phyloP scores from a whole-genome alignment of 1,284 basidiomycete genomes.

The Ganoderma sp. region DNA sequence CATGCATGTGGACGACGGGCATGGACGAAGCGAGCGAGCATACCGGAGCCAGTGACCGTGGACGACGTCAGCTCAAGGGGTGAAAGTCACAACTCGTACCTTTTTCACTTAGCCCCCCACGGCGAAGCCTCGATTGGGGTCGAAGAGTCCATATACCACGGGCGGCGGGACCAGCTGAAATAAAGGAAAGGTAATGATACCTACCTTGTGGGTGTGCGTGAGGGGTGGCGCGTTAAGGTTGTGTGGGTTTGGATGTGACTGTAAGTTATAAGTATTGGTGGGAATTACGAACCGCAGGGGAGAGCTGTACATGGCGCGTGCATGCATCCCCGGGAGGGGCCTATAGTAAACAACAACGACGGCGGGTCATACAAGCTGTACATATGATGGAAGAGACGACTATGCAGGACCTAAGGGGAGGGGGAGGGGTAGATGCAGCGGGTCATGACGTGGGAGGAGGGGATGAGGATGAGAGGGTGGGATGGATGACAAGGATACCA shows the following conservation, averaged over 20 bases:
- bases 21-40: not conserved
- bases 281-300: slow-evolving; percentile 44
- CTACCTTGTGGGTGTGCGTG: not conserved
- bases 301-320: slow-evolving; percentile 37
- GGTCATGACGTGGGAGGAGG: not conserved
- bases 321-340: slow-evolving; percentile 24
- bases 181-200: not conserved
- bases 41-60: slow-evolving; percentile 4
- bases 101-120: not conserved
- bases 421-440: not conserved
- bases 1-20: not conserved
- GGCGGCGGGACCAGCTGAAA: not conserved
- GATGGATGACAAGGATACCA: slow-evolving; percentile 3
- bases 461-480: not conserved
- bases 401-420: slow-evolving; percentile 13
- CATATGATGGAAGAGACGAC: slow-evolving; percentile 28
- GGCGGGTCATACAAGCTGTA: slow-evolving; percentile 36
- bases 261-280: slow-evolving; percentile 33
- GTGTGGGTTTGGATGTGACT: slow-evolving; percentile 14
- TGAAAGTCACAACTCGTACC: not conserved
- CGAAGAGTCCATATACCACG: not conserved
- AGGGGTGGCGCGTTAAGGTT: not conserved
- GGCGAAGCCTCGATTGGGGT: slow-evolving; percentile 2
- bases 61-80: not conserved
- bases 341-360: slow-evolving; percentile 29